Conservation (phyloP, 2,329 filamentous ascomycete genomes). For the Coniella lustricola region DNA sequence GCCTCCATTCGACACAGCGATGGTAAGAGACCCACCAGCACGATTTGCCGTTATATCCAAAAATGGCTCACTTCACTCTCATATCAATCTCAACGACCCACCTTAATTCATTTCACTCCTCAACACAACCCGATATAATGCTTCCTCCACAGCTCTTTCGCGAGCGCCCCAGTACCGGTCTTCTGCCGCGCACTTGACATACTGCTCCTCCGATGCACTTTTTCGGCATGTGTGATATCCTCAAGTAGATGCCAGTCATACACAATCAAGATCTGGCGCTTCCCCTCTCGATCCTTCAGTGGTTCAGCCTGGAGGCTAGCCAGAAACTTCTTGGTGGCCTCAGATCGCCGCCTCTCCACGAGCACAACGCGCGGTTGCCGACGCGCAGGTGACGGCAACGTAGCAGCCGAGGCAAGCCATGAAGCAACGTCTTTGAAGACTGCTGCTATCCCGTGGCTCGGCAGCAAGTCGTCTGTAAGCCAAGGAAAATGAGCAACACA, state of each 20-base stretch:
- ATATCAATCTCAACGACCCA: too few species aligned
- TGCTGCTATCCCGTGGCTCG: constrained; percentile 33
- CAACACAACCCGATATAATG: constrained; percentile 21
- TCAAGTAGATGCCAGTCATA: constrained; percentile 35
- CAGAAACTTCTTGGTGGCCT: constrained; percentile 26
- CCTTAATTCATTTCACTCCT: neutral
- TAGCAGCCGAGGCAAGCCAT: constrained; percentile 2
- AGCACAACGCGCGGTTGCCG: constrained; percentile 25
- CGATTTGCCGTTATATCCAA: too few species aligned
- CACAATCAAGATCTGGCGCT: constrained; percentile 25
- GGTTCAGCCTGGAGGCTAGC: constrained; percentile 19
- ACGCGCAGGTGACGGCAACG: neutral
- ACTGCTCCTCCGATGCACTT: constrained; percentile 20
- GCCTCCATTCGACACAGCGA: too few species aligned
- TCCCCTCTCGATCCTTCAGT: constrained; percentile 20
- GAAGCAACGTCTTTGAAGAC: constrained; percentile 25
- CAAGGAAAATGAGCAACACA: constrained; percentile 31
- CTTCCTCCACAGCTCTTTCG: constrained; percentile 20
- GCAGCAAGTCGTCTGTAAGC: constrained; percentile 32
- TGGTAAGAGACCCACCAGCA: too few species aligned
- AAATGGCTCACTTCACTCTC: too few species aligned
- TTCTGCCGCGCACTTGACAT: constrained; percentile 6
- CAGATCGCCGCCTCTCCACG: constrained; percentile 25
- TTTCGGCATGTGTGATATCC: constrained; percentile 21
- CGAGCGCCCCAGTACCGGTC: constrained; percentile 6